Evolutionary conservation across 805 yeast species (phyloP).

Genomic region (Candida incommunis): DNA sequence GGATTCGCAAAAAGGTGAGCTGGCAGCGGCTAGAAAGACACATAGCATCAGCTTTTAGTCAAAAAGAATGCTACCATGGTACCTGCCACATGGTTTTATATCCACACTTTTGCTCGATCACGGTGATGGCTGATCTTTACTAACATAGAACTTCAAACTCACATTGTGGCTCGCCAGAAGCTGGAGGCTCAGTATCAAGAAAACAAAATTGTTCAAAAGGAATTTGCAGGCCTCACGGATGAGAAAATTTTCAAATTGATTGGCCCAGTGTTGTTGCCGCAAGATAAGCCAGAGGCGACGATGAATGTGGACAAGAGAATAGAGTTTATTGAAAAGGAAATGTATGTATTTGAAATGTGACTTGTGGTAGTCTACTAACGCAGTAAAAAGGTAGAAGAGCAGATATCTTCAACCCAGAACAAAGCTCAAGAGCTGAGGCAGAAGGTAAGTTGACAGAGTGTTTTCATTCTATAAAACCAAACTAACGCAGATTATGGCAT

Average conservation of each 20-base stretch:
- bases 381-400: slow-evolving; percentile 51
- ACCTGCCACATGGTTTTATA: no score
- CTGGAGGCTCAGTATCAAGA: slow-evolving; percentile 93
- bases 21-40: no score
- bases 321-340: slow-evolving; percentile 73
- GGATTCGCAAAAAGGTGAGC: no score
- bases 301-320: slow-evolving; percentile 77
- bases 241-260: slow-evolving; percentile 75
- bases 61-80: no score
- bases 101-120: no score
- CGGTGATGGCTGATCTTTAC: no score
- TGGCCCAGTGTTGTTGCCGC: slow-evolving; percentile 87
- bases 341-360: slow-evolving; percentile 20
- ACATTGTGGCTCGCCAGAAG: slow-evolving; percentile 62
- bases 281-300: slow-evolving; percentile 70
- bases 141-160: slow-evolving; percentile 25
- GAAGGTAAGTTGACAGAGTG: slow-evolving; percentile 17
- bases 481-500: slow-evolving; percentile 1
- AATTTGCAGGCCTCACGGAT: slow-evolving; percentile 50
- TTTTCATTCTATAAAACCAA: background rate
- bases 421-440: slow-evolving; percentile 47
- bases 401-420: slow-evolving; percentile 41
- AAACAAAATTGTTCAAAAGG: slow-evolving; percentile 75
- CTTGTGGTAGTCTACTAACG: background rate
- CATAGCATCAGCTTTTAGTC: no score